Conservation (phyloP, 495 filamentous ascomycete genomes). For the Aspergillus asperescens region DNA sequence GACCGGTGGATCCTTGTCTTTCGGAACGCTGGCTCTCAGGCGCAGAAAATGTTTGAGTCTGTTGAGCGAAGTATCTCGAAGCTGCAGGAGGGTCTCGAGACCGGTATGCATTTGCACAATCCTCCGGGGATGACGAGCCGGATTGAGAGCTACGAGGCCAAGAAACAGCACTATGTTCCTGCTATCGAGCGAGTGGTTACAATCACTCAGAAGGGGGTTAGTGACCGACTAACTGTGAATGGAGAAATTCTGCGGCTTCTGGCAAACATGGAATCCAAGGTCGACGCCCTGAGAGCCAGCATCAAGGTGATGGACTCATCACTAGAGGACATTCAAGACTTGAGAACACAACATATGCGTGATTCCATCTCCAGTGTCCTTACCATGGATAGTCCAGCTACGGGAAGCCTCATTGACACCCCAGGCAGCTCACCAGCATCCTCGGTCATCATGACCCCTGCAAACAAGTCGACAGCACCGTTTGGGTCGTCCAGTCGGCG, state of each 20-base stretch:
- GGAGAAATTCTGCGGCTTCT: slow-evolving; percentile 85
- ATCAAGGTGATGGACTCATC: slow-evolving; percentile 69
- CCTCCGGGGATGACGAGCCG: slow-evolving; percentile 63
- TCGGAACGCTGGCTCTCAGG: slow-evolving; percentile 85
- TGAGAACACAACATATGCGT: slow-evolving; percentile 64
- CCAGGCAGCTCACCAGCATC: slow-evolving; percentile 88
- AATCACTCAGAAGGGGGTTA: slow-evolving; percentile 89
- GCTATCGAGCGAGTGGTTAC: slow-evolving; percentile 84
- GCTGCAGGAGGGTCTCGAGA: slow-evolving; percentile 73
- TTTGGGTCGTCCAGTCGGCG: slow-evolving; percentile 44
- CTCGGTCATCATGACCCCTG: slow-evolving; percentile 65
- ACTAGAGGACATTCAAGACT: slow-evolving; percentile 67
- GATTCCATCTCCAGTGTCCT: slow-evolving; percentile 92
- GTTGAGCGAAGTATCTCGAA: slow-evolving; percentile 79
- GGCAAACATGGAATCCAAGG: slow-evolving; percentile 72
- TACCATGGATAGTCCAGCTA: slow-evolving; percentile 75
- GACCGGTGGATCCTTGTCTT: slow-evolving; percentile 95
- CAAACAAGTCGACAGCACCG: slow-evolving; percentile 34
- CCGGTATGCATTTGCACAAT: slow-evolving; percentile 64
- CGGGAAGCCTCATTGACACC: slow-evolving; percentile 68
- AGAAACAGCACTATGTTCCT: slow-evolving; percentile 91
- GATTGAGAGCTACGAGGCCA: slow-evolving; percentile 89
- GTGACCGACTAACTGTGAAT: slow-evolving; percentile 87
- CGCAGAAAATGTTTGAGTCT: slow-evolving; percentile 90
- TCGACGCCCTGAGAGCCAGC: slow-evolving; percentile 66